A percentile compares a stretch with the other conserved stretches of the same genome.
phyloP scores from a whole-genome alignment of 257 asterid species.

The Penstemon newberryi region DNA sequence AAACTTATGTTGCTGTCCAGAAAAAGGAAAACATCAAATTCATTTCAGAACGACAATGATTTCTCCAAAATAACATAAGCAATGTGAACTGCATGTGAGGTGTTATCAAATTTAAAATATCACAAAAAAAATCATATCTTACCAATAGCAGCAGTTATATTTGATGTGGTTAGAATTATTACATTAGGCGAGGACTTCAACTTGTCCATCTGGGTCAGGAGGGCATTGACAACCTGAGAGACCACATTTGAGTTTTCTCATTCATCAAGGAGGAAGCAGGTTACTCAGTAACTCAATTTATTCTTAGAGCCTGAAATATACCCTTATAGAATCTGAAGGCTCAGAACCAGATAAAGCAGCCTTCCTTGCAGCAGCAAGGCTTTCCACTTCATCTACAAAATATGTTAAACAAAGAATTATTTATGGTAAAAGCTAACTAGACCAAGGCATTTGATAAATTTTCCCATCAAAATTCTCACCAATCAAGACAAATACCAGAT shows the following conservation, averaged over 20 bases:
- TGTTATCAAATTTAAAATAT: not conserved
- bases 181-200: slow-evolving; percentile 89
- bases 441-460: slow-evolving; percentile 7
- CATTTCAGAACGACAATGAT: not conserved
- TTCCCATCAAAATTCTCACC: slow-evolving; percentile 58
- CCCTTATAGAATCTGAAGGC: slow-evolving; percentile 99
- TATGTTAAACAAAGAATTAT: slow-evolving; percentile 23
- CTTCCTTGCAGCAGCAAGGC: slow-evolving; percentile 99
- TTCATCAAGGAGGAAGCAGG: slow-evolving; percentile 20
- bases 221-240: slow-evolving; percentile 94
- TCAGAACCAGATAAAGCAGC: slow-evolving; percentile 98
- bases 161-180: slow-evolving; percentile 91
- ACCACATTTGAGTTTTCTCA: slow-evolving; percentile 31
- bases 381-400: slow-evolving; percentile 91
- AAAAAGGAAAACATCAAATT: not conserved
- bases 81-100: not conserved
- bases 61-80: not conserved
- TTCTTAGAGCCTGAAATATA: slow-evolving; percentile 35
- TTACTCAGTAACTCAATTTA: slow-evolving; percentile 23
- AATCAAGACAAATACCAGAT: slow-evolving; percentile 88
- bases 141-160: slow-evolving; percentile 98
- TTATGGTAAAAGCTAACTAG: slow-evolving; percentile 17
- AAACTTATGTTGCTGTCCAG: not conserved
- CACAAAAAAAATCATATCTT: slow-evolving; percentile 29
- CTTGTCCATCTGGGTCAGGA: slow-evolving; percentile 94